phyloP scores from a whole-genome alignment of 805 yeast genomes.

The Schwanniomyces sp. region DNA sequence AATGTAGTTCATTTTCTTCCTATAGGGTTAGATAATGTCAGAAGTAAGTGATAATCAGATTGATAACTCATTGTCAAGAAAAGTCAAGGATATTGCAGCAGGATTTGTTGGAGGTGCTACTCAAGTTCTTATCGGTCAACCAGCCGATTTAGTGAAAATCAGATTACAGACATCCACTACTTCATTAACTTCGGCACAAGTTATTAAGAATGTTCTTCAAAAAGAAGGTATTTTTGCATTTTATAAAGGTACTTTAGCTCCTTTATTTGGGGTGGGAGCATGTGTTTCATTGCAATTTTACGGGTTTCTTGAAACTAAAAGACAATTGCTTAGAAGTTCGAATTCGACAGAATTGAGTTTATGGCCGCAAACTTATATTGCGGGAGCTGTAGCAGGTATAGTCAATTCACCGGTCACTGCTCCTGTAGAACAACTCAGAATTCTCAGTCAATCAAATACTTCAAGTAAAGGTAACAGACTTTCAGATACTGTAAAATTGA shows the following conservation, averaged over 20 bases:
- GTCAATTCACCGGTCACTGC: constrained; percentile 64
- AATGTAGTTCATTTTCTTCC: not conserved
- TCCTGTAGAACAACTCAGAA: constrained; percentile 68
- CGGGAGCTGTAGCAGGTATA: constrained; percentile 67
- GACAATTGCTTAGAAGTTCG: constrained; percentile 46
- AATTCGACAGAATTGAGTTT: constrained; percentile 39
- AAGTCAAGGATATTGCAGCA: constrained; percentile 42
- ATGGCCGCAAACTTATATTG: constrained; percentile 57
- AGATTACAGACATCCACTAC: constrained; percentile 38
- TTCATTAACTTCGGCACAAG: constrained; percentile 27
- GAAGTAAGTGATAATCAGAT: constrained; percentile 10
- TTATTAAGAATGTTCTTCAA: constrained; percentile 34
- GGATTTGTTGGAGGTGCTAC: constrained; percentile 49
- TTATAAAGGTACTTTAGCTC: constrained; percentile 46
- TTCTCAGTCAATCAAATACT: constrained; percentile 54
- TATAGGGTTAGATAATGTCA: constrained; percentile 8
- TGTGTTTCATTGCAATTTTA: constrained; percentile 71
- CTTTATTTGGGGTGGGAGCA: constrained; percentile 49
- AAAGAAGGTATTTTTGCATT: constrained; percentile 45
- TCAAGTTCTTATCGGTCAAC: constrained; percentile 48
- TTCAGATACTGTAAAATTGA: constrained; percentile 39
- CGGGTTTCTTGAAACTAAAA: constrained; percentile 67
- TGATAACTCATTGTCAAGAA: constrained; percentile 36
- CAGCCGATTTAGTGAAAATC: constrained; percentile 45
- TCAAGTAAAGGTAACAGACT: constrained; percentile 17